Percentiles rank a stretch among this genome's conserved stretches.
Evolutionary conservation across 2,329 filamentous ascomycete genomes (phyloP).

Genomic region (Xylaria sp.): DNA sequence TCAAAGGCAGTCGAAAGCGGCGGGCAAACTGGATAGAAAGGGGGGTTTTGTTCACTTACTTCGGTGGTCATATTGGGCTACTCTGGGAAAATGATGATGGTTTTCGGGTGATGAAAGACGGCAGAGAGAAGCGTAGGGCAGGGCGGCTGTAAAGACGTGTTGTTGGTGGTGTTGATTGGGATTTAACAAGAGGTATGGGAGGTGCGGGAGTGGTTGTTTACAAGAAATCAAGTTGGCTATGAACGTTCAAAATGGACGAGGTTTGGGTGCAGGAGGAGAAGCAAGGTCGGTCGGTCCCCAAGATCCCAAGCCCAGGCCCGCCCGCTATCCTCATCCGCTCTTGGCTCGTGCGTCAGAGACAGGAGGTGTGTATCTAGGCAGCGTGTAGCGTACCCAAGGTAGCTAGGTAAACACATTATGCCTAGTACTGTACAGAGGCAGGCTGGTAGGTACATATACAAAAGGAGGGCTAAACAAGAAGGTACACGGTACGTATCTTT

Average conservation of each 20-base stretch:
- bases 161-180: conserved; percentile 30
- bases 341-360: conserved; percentile 39
- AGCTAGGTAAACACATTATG: background rate
- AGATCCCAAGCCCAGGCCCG: conserved; percentile 36
- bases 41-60: conserved; percentile 43
- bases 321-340: conserved; percentile 26
- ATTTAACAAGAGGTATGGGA: conserved; percentile 32
- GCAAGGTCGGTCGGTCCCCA: conserved; percentile 25
- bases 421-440: background rate
- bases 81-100: conserved; percentile 34
- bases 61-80: conserved; percentile 49
- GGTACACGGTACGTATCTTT: conserved; percentile 22
- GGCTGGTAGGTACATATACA: background rate
- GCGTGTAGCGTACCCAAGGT: conserved; percentile 1
- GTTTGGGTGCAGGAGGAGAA: conserved; percentile 45
- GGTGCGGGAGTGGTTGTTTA: conserved; percentile 46
- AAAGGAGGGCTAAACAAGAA: background rate
- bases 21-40: conserved; percentile 40
- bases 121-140: conserved; percentile 15
- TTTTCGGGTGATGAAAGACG: conserved; percentile 29
- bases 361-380: conserved; percentile 20
- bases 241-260: conserved; percentile 48
- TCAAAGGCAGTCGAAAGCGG: conserved; percentile 34
- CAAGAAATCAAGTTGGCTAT: conserved; percentile 43
- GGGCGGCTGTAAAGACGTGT: conserved; percentile 6